phyloP scores from a whole-genome alignment of 768 basidiomycete species.

The Dendrothele bispora region DNA sequence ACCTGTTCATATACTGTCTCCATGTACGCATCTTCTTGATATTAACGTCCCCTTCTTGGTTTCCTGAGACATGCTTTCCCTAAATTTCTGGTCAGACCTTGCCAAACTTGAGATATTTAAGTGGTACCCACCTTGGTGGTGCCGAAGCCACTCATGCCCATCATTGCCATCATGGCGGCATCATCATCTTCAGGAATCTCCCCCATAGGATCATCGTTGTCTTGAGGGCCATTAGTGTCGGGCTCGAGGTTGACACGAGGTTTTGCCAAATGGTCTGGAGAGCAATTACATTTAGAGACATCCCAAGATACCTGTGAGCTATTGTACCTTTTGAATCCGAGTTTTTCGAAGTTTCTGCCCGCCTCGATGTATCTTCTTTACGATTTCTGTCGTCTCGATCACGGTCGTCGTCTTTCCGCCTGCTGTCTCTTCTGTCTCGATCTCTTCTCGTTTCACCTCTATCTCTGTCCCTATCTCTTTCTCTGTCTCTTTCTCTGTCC shows the following conservation, averaged over 20 bases:
- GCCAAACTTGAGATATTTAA: background rate
- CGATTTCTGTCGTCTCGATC: constrained; percentile 16
- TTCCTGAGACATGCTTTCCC: constrained; percentile 81
- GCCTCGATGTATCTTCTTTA: constrained; percentile 29
- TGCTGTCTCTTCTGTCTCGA: constrained; percentile 29
- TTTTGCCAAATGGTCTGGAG: constrained; percentile 10
- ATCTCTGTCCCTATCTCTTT: constrained; percentile 39
- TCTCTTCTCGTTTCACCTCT: constrained; percentile 41
- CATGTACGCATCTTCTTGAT: constrained; percentile 87
- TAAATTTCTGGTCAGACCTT: constrained; percentile 25
- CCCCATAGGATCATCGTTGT: constrained; percentile 43
- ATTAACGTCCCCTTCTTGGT: constrained; percentile 68
- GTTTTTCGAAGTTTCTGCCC: constrained; percentile 9
- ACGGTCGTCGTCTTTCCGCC: constrained; percentile 34
- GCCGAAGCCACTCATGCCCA: constrained; percentile 89
- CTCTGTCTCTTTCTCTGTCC: constrained; percentile 37
- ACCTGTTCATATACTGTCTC: constrained; percentile 99
- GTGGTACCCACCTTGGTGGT: constrained; percentile 71
- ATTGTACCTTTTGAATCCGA: background rate
- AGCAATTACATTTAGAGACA: constrained; percentile 16
- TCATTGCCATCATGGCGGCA: constrained; percentile 82
- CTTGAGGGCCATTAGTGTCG: constrained; percentile 41
- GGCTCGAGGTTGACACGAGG: constrained; percentile 26
- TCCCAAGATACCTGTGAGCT: background rate
- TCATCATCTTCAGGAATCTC: constrained; percentile 66